Evolutionary conservation across 345 rosid species (phyloP).

Genomic region (Excoecaria cochinchinensis): DNA sequence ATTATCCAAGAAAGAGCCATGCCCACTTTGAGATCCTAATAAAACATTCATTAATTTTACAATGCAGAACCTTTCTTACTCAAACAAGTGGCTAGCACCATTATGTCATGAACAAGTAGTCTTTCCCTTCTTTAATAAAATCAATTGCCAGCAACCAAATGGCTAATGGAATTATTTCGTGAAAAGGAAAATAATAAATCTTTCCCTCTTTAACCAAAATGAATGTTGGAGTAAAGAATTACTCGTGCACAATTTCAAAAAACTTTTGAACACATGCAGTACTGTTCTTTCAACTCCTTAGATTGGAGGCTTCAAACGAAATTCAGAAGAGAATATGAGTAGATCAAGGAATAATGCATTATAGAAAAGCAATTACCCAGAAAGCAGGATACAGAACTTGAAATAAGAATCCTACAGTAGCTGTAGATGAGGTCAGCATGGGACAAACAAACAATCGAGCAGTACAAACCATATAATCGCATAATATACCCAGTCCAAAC

Average conservation of each 20-base stretch:
- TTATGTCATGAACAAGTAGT: background rate
- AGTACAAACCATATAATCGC: too few relatives aligned
- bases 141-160: too few relatives aligned
- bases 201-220: too few relatives aligned
- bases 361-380: background rate
- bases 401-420: background rate
- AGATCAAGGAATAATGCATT: background rate
- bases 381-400: background rate
- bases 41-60: background rate
- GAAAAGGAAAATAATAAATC: too few relatives aligned
- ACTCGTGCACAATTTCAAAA: too few relatives aligned
- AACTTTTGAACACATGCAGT: background rate
- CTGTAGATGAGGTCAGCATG: background rate
- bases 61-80: background rate
- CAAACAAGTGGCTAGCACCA: background rate
- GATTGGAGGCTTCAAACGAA: background rate
- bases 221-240: too few relatives aligned
- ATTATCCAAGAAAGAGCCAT: background rate
- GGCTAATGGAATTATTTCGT: too few relatives aligned
- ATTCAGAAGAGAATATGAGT: background rate
- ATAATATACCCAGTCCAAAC: background rate
- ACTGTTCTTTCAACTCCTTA: too few relatives aligned
- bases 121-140: background rate
- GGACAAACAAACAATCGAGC: background rate
- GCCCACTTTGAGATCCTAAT: background rate